Evolutionary conservation across 257 asterid genomes (phyloP).

Genomic region (Nicotiana benthamiana): DNA sequence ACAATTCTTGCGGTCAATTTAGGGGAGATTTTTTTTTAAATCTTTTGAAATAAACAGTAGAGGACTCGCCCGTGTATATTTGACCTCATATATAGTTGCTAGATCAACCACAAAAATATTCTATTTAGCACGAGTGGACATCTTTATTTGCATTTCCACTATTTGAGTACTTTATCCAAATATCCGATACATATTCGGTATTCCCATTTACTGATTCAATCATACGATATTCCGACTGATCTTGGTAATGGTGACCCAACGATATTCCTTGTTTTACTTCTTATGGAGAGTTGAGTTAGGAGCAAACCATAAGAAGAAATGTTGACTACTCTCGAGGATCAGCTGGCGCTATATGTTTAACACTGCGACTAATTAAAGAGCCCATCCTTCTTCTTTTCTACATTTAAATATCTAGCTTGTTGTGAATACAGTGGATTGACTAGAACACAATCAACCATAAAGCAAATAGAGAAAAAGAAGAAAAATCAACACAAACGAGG

Average conservation of each 20-base stretch:
- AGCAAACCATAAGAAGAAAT: too few relatives aligned
- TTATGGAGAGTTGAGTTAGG: too few relatives aligned
- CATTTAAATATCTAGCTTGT: too few relatives aligned
- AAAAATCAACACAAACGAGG: too few relatives aligned
- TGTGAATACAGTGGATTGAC: too few relatives aligned
- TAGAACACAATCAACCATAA: too few relatives aligned
- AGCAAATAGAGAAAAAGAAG: too few relatives aligned
- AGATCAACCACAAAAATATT: conserved; percentile 5
- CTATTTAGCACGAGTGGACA: conserved; percentile 16
- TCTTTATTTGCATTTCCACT: conserved; percentile 25
- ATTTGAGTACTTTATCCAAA: conserved; percentile 7
- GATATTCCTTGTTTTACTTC: background rate
- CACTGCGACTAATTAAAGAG: too few relatives aligned
- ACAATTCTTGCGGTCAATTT: background rate
- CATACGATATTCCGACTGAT: background rate
- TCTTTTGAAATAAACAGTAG: background rate
- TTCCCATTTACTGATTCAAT: too few relatives aligned
- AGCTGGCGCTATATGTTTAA: too few relatives aligned
- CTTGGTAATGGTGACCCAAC: background rate
- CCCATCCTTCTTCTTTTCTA: too few relatives aligned
- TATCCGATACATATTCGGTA: background rate
- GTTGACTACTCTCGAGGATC: too few relatives aligned
- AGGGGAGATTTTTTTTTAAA: background rate
- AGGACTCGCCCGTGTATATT: background rate
- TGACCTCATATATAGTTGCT: background rate